phyloP scores from a whole-genome alignment of 169 alveolate genomes.

The Plasmodium cynomolgi region DNA sequence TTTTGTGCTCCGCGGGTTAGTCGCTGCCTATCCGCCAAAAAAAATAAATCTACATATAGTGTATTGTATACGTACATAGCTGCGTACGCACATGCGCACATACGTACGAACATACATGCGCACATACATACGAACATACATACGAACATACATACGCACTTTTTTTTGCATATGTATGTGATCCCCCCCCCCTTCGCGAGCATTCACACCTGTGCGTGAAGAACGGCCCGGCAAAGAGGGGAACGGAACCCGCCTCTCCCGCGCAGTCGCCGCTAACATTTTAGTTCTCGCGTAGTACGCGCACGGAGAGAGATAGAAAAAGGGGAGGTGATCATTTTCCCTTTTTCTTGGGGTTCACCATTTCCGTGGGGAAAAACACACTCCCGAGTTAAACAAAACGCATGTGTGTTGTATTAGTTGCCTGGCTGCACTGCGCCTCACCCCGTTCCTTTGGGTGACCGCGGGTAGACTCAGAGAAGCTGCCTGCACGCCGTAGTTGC shows the following conservation, averaged over 20 bases:
- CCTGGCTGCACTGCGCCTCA: background rate
- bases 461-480: too few species aligned
- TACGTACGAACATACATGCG: background rate
- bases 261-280: background rate
- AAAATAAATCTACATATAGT: background rate
- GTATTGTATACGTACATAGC: background rate
- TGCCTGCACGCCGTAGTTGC: too few species aligned
- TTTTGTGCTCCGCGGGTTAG: background rate
- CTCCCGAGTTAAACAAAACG: background rate
- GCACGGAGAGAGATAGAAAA: background rate
- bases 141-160: background rate
- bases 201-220: background rate
- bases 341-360: background rate
- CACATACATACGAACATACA: background rate
- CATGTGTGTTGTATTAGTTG: background rate
- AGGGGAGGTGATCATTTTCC: background rate
- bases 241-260: background rate
- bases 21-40: background rate
- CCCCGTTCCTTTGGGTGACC: background rate
- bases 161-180: background rate
- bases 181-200: background rate
- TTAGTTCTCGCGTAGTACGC: background rate
- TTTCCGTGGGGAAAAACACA: background rate
- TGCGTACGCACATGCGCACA: background rate
- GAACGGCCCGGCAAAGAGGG: background rate